Evolutionary conservation across 805 yeast species (phyloP), one percentile per base, ranked within the genome.

Genomic region (Lachancea dasiensis): DNA sequence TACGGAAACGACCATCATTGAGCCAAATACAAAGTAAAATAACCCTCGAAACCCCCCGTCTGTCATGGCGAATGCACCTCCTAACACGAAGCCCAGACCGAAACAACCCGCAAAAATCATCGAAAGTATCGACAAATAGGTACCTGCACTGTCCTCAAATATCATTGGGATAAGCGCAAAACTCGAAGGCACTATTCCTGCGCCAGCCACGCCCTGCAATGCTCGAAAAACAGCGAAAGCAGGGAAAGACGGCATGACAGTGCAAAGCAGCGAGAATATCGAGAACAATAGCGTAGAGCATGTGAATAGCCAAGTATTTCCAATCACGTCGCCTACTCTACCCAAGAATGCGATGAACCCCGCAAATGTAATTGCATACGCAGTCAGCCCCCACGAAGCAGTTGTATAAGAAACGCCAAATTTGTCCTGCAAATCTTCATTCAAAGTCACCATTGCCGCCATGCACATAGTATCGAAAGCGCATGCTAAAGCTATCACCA

Each of bases 351-450:
- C 58, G 24, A 69, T 69, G 44, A 69, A 69, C 0, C 72, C 57
- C 6, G 72, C 72, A 17, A 69, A 47, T 0, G 74, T 68, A 11
- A 70, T 46, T 1, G 72, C 64, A 49, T 69, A 70, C 0, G 67
- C 64, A 2, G 73, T 61, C 4, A 70, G 40, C 0, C 63, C 63
- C 75, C 75, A 70, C 13, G 46, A 33, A 20, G 42, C 41, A 8
- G 28, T 32, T 15, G 47, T 40, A 27, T 41, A 44, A 9, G 34
- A 15, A n/a, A 48, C 38, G 23, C 39, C 30, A 31, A 48, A 52
- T 33, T 40, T 49, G 10, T 26, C 28, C 5, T 47, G 43, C 27
- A 52, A 46, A 17, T 40, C 44, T 8, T 36, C 43, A 6, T 42
- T 41, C 14, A 44, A 38, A 13, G 50, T 45, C 14, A 51, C 46